Base-by-base conservation (phyloP, 768 basidiomycete genomes). In the Russula foetens region DNA sequence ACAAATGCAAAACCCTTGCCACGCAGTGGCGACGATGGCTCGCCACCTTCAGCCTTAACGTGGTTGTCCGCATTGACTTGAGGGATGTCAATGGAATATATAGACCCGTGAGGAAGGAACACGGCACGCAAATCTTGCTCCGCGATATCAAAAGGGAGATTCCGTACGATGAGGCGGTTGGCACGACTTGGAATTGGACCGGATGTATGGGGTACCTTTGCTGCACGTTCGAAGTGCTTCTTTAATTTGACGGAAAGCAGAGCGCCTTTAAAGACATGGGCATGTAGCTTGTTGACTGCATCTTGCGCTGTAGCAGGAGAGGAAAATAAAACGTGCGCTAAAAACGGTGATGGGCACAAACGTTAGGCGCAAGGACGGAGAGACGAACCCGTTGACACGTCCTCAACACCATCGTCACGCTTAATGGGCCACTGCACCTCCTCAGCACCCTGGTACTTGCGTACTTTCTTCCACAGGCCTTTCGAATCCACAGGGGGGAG, bases 1-100 rank as follows among this genome's bases (percentile, higher is more conserved):
- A 98, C 85, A 67, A 98, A 98, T 0, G 93, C 96, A 66, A 96
- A 98, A 0, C 95, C 93, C 66, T 87, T 86, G 45, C 81, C 76
- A 31, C 81, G 76, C 14, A 67, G 50, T 2, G 28, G 38, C 29
- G 41, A 17, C 17, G 60, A 43, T 19, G 56, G 45, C 49, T 52
- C 64, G 9, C 57, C 67, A 7, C 71, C 71, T 5, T 71, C 74
- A 2, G 71, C 70, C 1, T 70, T 66, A 49, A 71, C 66, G 62
- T 71, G 60, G 53, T 63, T 53, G 58, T 70, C 62, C 75, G 71
- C 19, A 73, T 54, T 23, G 4, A 28, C 17, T 28, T n/a, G 72
- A 0, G 93, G 95, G 19, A 96, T 85, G 61, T 87, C 82, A 64
- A 98, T 83, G 1, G 89, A 89, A 71, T 93, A 78, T 21, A 98